Evolutionary conservation across 441 rosid genomes (phyloP), one percentile per base, ranked within the genome.

Genomic region (Hura crepitans): DNA sequence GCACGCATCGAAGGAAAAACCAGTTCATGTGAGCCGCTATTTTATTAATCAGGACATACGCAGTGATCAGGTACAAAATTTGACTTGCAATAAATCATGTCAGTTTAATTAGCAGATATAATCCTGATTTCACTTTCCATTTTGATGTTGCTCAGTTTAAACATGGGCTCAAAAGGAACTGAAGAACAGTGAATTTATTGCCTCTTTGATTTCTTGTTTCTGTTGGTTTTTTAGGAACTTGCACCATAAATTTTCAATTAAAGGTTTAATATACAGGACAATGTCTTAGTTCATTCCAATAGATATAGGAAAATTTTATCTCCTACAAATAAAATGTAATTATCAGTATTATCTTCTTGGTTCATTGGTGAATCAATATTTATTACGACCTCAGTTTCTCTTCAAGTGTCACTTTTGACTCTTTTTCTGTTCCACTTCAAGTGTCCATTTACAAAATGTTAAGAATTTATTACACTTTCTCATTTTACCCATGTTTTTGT

Each of bases 11-110:
- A 91, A 75, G 84, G 77, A 78, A 74, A 82, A 82, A 71, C 88
- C 98, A 46, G 84, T 90, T 50, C 98, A 92, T 76, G 75, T 76
- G 60, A 95, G 98, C 83, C 89, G 82, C 59, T 92, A 90, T 82
- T 95, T 95, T 69, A 50, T 85, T 37, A 82, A 92, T 78, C 82
- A 84, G 28, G 99, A 95, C 45, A 85, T 92, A 72, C 89, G 80
- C 63, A 89, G 99, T 33, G 87, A 83, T 64, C 86, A 87, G 87
- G 98, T 95, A 20, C 45, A 58, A 71, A 68, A 67, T 55, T 74
- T 75, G 58, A 64, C n/a, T 23, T 27, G 66, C n/a, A 35, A 59
- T 58, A 50, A 42, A 23, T 55, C 43, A 55, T 75, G 12, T 50
- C 22, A 5, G 9, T 22, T 60, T 54, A 66, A 33, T 59, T 56